Evolutionary conservation across 2,329 filamentous ascomycete genomes (phyloP).

Genomic region (Iodosphaeria phyllophila): DNA sequence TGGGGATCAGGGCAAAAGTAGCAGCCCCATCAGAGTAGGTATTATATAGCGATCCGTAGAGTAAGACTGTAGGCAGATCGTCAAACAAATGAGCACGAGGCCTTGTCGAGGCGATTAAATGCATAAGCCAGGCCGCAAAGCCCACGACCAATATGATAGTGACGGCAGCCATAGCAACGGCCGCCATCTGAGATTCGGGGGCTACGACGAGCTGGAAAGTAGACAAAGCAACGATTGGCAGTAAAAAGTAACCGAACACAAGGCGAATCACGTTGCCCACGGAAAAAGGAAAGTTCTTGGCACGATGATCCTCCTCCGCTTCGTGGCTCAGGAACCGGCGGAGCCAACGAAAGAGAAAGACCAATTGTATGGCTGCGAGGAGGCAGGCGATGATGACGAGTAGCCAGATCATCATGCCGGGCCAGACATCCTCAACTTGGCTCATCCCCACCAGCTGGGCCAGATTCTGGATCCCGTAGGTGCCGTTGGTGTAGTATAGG

Average conservation of each 20-base stretch:
- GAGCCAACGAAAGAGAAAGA: slow-evolving; percentile 60
- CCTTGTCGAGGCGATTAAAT: slow-evolving; percentile 60
- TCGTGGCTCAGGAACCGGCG: slow-evolving; percentile 52
- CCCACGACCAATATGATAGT: slow-evolving; percentile 54
- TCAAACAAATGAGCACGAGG: slow-evolving; percentile 83
- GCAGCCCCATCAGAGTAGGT: slow-evolving; percentile 90
- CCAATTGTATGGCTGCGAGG: slow-evolving; percentile 53
- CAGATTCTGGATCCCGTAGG: slow-evolving; percentile 62
- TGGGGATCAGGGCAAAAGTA: slow-evolving; percentile 73
- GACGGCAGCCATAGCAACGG: slow-evolving; percentile 57
- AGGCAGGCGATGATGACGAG: slow-evolving; percentile 54
- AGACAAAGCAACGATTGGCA: slow-evolving; percentile 73
- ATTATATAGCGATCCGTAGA: slow-evolving; percentile 91
- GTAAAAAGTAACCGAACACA: slow-evolving; percentile 79
- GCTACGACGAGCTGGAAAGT: slow-evolving; percentile 82
- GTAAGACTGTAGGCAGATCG: slow-evolving; percentile 71
- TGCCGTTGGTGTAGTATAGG: slow-evolving; percentile 60
- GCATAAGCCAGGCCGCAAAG: slow-evolving; percentile 63
- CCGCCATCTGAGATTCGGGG: slow-evolving; percentile 43
- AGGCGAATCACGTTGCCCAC: slow-evolving; percentile 65
- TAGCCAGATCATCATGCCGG: slow-evolving; percentile 84
- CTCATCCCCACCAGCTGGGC: slow-evolving; percentile 71
- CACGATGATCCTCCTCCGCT: slow-evolving; percentile 69
- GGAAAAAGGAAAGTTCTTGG: slow-evolving; percentile 83
- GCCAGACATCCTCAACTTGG: slow-evolving; percentile 67